Conservation (phyloP, 257 asterid species). For the Cordia subcordata region DNA sequence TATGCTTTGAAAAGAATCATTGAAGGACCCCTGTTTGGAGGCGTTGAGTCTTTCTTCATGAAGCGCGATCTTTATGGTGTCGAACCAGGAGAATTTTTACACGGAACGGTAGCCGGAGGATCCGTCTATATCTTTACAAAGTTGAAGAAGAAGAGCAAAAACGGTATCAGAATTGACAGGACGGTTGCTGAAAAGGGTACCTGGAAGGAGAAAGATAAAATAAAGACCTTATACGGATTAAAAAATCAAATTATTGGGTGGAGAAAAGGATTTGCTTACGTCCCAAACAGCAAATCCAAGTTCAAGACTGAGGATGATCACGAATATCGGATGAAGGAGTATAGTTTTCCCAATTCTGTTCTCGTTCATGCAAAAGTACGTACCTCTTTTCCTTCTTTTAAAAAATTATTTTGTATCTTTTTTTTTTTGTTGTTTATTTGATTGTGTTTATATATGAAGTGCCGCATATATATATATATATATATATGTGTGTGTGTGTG, state of each 20-base stretch:
- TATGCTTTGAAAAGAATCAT: background rate
- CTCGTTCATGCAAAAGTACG: background rate
- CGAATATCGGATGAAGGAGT: background rate
- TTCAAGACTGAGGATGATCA: background rate
- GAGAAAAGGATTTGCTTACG: background rate
- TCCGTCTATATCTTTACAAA: background rate
- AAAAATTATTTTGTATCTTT: too few species aligned
- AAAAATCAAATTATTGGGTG: background rate
- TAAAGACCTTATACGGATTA: background rate
- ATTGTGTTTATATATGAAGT: too few species aligned
- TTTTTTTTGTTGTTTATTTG: background rate
- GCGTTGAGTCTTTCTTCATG: background rate
- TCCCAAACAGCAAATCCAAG: background rate
- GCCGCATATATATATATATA: too few species aligned
- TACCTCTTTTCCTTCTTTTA: too few species aligned
- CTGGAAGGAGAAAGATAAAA: background rate
- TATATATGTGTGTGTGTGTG: too few species aligned
- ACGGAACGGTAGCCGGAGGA: background rate
- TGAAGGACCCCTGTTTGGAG: background rate
- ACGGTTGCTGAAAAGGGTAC: background rate
- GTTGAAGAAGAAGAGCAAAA: background rate
- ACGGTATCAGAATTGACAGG: background rate
- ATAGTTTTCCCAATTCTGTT: background rate
- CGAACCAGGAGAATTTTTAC: background rate
- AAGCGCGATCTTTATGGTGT: background rate